These are phyloP conservation scores for Talaromyces piceae DNA, from an alignment of 2,329 filamentous ascomycete species.

Conservation along the genomic window DNA sequence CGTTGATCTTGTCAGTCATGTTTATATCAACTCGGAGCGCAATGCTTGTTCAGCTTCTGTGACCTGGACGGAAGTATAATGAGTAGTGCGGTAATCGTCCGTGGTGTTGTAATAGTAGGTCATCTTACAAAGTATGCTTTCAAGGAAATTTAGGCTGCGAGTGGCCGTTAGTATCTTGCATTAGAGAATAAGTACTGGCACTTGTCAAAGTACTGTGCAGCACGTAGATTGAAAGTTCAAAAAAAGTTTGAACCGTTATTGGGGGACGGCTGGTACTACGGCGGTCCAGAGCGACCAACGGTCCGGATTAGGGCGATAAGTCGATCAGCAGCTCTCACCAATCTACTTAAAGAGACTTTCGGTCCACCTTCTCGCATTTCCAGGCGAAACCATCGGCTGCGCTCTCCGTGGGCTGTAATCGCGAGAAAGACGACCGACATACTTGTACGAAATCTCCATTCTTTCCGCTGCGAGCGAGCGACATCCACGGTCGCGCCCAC, in stretches of 20 bases:
- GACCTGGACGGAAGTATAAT: too few species aligned
- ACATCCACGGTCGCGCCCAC: not conserved
- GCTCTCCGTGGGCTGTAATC: not conserved
- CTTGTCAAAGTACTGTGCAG: not conserved
- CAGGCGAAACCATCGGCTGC: not conserved
- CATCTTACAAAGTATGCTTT: too few species aligned
- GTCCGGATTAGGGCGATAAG: constrained; percentile 2
- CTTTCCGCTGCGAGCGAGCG: not conserved
- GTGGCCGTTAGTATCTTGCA: too few species aligned
- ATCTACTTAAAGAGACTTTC: not conserved
- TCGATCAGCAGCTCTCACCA: constrained; percentile 1
- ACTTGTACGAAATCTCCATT: not conserved
- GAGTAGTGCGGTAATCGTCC: too few species aligned
- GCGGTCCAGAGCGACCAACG: constrained; percentile 6
- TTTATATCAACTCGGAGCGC: too few species aligned
- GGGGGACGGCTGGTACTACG: not conserved
- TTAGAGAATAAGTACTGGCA: not conserved
- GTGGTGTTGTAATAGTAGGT: too few species aligned
- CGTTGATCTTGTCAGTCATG: too few species aligned
- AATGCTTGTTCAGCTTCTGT: too few species aligned
- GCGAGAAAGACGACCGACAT: not conserved
- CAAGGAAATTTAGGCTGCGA: too few species aligned
- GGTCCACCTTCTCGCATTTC: not conserved
- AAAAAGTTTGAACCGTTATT: not conserved
- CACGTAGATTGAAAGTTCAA: not conserved